Conservation (phyloP, 1,139 yeast genomes). For the Candida gigantensis region DNA sequence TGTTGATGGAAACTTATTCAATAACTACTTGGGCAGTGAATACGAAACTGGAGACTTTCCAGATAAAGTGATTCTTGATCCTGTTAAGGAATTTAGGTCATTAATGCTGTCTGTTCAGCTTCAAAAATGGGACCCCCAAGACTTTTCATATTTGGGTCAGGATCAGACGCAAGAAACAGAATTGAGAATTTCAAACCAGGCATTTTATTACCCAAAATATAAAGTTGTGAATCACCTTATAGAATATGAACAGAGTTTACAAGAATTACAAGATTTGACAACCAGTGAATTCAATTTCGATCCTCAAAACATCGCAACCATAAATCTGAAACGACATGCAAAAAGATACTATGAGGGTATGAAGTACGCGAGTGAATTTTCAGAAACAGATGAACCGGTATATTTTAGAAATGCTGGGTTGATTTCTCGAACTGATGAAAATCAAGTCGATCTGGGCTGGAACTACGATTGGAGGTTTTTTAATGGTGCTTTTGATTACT, state of each 20-base stretch:
- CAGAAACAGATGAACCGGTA: background rate
- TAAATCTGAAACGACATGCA: conserved; percentile 1
- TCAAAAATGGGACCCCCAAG: conserved; percentile 18
- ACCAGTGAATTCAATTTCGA: conserved; percentile 28
- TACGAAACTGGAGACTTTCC: conserved; percentile 12
- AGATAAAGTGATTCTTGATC: conserved; percentile 18
- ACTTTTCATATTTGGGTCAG: conserved; percentile 17
- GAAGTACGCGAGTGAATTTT: background rate
- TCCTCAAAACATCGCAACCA: conserved; percentile 14
- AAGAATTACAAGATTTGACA: conserved; percentile 21
- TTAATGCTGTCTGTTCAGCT: conserved; percentile 16
- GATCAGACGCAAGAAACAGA: too few relatives aligned
- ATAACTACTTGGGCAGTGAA: conserved; percentile 21
- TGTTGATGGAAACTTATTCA: conserved; percentile 28
- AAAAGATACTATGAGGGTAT: background rate
- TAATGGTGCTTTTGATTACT: conserved; percentile 30
- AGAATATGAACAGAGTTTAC: conserved; percentile 25
- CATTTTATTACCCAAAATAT: conserved; percentile 25
- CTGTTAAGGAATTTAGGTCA: conserved; percentile 19
- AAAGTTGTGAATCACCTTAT: conserved; percentile 26
- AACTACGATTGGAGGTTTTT: conserved; percentile 52
- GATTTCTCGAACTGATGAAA: background rate
- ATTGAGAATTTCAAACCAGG: conserved; percentile 18
- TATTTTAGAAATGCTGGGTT: background rate
- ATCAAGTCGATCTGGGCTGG: conserved; percentile 23